These are phyloP conservation scores for Pecoramyces ruminantium DNA, from an alignment of 192 early-diverging fungal genomes.

Conservation along the genomic window DNA sequence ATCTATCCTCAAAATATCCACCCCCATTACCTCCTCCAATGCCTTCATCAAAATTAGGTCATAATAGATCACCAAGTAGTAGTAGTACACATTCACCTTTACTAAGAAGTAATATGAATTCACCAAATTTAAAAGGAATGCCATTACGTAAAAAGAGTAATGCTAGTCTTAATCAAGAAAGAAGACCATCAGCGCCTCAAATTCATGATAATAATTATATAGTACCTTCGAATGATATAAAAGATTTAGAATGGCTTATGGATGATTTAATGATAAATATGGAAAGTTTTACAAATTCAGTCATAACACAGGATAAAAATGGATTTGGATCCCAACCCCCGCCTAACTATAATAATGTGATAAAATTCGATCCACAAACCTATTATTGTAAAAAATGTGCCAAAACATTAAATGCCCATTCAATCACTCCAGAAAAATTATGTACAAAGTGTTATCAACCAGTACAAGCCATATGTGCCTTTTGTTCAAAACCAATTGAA, in stretches of 20 bases:
- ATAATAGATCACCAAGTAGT: neutral
- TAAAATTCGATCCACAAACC: neutral
- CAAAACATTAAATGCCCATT: neutral
- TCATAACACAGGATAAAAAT: neutral
- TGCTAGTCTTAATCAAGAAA: neutral
- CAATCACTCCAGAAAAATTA: neutral
- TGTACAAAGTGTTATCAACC: neutral
- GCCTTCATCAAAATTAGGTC: neutral
- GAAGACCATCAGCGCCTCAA: neutral
- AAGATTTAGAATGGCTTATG: neutral
- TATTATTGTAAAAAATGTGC: neutral
- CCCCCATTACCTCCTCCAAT: neutral
- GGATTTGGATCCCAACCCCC: neutral
- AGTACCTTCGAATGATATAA: neutral
- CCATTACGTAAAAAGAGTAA: neutral
- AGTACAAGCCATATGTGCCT: neutral
- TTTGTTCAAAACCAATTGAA: neutral
- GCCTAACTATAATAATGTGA: neutral
- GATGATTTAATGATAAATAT: neutral
- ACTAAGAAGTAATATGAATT: neutral
- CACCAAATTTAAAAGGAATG: neutral
- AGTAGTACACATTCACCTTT: neutral
- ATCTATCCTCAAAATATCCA: neutral
- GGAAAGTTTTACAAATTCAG: neutral
- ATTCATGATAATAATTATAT: neutral